These are phyloP conservation scores for Polytrichum formosum DNA, from an alignment of 225 moss, liverwort and hornwort genomes.

Conservation along the genomic window DNA sequence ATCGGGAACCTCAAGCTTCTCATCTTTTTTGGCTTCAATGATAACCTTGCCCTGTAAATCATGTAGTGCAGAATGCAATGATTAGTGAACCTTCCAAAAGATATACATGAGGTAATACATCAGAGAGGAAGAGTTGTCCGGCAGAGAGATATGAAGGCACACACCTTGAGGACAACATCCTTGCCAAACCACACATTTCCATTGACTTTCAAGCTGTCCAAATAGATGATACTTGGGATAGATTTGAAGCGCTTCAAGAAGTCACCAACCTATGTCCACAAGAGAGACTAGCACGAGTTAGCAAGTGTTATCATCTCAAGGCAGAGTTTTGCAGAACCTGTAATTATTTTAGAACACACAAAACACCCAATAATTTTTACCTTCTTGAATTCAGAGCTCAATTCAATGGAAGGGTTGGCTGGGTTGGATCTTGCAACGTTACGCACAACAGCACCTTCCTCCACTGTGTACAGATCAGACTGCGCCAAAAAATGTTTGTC, in stretches of 20 bases:
- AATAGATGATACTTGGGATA: slow-evolving; percentile 77
- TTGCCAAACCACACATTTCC: slow-evolving; percentile 92
- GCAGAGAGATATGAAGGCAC: background rate
- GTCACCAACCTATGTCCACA: slow-evolving; percentile 62
- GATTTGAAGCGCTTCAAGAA: slow-evolving; percentile 92
- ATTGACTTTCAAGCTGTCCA: slow-evolving; percentile 66
- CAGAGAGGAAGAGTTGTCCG: background rate
- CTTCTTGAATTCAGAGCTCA: slow-evolving; percentile 93
- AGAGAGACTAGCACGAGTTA: too few species aligned
- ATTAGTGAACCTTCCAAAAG: background rate
- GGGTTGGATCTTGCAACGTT: slow-evolving; percentile 66
- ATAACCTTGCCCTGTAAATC: slow-evolving; percentile 65
- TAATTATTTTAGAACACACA: too few species aligned
- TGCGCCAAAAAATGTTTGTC: slow-evolving; percentile 22
- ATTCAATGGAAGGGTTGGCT: slow-evolving; percentile 74
- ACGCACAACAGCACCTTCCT: slow-evolving; percentile 80
- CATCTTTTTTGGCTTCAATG: slow-evolving; percentile 57
- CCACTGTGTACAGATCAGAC: slow-evolving; percentile 90
- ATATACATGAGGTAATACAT: background rate
- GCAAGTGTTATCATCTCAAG: too few species aligned
- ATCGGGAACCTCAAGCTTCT: slow-evolving; percentile 73
- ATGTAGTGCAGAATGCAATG: slow-evolving; percentile 1
- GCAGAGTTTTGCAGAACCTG: too few species aligned
- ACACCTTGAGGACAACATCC: slow-evolving; percentile 65
- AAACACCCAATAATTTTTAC: slow-evolving; percentile 16